These are phyloP conservation scores for Passiflora organensis DNA, from an alignment of 345 rosid genomes.

Conservation along the genomic window DNA sequence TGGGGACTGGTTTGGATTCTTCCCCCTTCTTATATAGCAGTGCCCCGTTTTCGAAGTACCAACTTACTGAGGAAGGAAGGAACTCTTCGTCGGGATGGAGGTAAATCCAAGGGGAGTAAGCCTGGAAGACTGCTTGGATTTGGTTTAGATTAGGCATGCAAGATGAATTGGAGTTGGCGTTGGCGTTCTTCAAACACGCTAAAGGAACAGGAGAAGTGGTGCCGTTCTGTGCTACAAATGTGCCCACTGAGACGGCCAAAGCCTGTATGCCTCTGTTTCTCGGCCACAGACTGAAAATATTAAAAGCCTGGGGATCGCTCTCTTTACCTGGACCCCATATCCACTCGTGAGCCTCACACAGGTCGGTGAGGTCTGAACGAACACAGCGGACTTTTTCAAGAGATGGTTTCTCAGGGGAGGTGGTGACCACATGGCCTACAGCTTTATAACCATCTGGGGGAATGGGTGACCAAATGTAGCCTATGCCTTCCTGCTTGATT, in stretches of 20 bases:
- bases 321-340: constrained; percentile 49
- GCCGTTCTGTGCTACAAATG: constrained; percentile 42
- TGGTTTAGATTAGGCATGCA: constrained; percentile 59
- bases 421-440: constrained; percentile 59
- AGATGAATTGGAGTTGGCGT: constrained; percentile 31
- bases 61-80: constrained; percentile 65
- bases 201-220: constrained; percentile 17
- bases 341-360: constrained; percentile 39
- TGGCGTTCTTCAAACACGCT: constrained; percentile 57
- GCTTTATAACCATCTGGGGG: constrained; percentile 67
- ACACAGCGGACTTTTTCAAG: constrained; percentile 59
- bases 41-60: constrained; percentile 75
- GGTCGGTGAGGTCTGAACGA: constrained; percentile 59
- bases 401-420: constrained; percentile 56
- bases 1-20: constrained; percentile 48
- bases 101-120: constrained; percentile 58
- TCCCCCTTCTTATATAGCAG: constrained; percentile 57
- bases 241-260: constrained; percentile 59
- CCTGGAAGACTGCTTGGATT: constrained; percentile 36
- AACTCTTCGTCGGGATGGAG: constrained; percentile 72
- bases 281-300: constrained; percentile 42
- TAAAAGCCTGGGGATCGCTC: constrained; percentile 25
- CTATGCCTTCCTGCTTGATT: constrained; percentile 57
- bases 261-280: constrained; percentile 41
- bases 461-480: constrained; percentile 69